phyloP scores from a whole-genome alignment of 2,329 filamentous ascomycete species.

The Ilyonectria mors-panacis region DNA sequence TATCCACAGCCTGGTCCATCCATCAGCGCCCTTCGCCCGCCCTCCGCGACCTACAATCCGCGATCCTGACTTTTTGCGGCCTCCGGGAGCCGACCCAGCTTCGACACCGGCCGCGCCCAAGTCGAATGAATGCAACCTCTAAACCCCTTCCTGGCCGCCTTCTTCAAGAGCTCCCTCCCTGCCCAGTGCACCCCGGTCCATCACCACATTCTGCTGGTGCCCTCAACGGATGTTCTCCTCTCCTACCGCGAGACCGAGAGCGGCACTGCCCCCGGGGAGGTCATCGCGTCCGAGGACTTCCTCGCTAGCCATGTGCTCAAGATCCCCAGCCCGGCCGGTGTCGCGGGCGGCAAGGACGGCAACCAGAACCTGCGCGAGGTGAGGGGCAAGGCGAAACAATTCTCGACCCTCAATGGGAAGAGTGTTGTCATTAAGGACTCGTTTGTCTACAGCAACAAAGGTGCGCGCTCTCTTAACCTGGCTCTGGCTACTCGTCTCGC shows the following conservation, averaged over 20 bases:
- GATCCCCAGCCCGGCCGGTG: constrained; percentile 72
- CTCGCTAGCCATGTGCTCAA: constrained; percentile 96
- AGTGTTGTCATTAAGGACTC: constrained; percentile 96
- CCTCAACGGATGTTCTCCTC: constrained; percentile 91
- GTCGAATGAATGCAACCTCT: constrained; percentile 87
- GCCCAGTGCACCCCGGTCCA: constrained; percentile 92
- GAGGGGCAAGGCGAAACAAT: constrained; percentile 94
- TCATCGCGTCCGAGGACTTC: constrained; percentile 93
- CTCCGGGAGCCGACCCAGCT: constrained; percentile 48
- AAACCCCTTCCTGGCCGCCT: constrained; percentile 98
- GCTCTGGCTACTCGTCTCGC: neutral
- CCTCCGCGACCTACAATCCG: constrained; percentile 28
- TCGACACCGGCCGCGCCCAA: constrained; percentile 47
- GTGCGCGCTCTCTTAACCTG: constrained; percentile 59
- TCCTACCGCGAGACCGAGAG: constrained; percentile 90
- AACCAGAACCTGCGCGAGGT: constrained; percentile 82
- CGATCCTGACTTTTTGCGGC: constrained; percentile 40
- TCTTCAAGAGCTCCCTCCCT: constrained; percentile 96
- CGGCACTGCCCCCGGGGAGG: constrained; percentile 81
- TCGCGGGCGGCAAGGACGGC: constrained; percentile 69
- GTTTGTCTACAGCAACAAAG: constrained; percentile 96
- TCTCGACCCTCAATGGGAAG: constrained; percentile 91
- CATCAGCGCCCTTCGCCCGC: constrained; percentile 29
- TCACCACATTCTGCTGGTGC: constrained; percentile 94
- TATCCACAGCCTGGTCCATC: constrained; percentile 39